Evolutionary conservation across 768 basidiomycete species (phyloP).

Genomic region (Strobilomyces dryophilus): DNA sequence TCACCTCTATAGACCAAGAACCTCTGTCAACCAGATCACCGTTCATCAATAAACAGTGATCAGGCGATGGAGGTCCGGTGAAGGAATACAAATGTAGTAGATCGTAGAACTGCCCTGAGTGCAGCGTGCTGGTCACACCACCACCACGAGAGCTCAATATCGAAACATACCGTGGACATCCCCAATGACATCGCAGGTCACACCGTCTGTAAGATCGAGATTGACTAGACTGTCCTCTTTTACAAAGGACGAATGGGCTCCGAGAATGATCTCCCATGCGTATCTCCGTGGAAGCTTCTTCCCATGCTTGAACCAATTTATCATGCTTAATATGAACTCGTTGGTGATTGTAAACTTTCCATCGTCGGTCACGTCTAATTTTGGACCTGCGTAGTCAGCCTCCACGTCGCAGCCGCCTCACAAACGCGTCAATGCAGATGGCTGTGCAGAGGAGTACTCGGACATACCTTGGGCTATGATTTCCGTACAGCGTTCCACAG

Average conservation of each 20-base stretch:
- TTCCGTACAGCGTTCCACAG: constrained; percentile 69
- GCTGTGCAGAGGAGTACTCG: not conserved
- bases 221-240: constrained; percentile 81
- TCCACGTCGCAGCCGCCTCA: constrained; percentile 80
- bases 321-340: constrained; percentile 81
- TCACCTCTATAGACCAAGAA: constrained; percentile 93
- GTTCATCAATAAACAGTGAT: constrained; percentile 87
- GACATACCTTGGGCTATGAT: constrained; percentile 72
- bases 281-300: constrained; percentile 87
- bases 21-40: constrained; percentile 97
- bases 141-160: not conserved
- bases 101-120: constrained; percentile 90
- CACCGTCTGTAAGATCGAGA: constrained; percentile 67
- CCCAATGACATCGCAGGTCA: constrained; percentile 90
- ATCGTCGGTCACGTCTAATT: constrained; percentile 51
- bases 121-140: constrained; percentile 1
- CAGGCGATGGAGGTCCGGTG: constrained; percentile 79
- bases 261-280: constrained; percentile 94
- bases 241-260: constrained; percentile 70
- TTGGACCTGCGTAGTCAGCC: constrained; percentile 68
- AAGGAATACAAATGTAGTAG: constrained; percentile 81
- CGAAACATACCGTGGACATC: constrained; percentile 79
- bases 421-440: constrained; percentile 4
- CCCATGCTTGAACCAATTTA: constrained; percentile 91
- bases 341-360: constrained; percentile 71